A percentile compares a stretch with the other conserved stretches of the same genome.
Evolutionary conservation across 225 moss, liverwort and hornwort genomes (phyloP).

Genomic region (Sphagnum contortum): DNA sequence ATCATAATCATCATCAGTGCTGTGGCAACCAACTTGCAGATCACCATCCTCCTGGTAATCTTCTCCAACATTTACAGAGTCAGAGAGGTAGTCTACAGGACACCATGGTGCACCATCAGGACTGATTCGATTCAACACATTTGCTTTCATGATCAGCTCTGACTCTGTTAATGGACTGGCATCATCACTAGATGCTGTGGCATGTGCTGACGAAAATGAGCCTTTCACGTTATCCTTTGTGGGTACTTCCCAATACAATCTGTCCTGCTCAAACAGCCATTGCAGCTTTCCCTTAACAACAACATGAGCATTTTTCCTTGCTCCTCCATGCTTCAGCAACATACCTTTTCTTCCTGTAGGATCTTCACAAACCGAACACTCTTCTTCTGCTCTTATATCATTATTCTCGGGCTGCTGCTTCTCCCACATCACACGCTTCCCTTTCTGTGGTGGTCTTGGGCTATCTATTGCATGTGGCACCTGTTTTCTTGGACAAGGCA

Average conservation of each 20-base stretch:
- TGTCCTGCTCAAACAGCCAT: constrained; percentile 53
- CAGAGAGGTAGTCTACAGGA: constrained; percentile 45
- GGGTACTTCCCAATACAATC: constrained; percentile 47
- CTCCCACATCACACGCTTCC: constrained; percentile 9
- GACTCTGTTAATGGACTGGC: too few relatives aligned
- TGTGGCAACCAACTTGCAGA: constrained; percentile 16
- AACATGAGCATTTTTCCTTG: neutral
- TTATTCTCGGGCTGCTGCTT: neutral
- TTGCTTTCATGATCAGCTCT: too few relatives aligned
- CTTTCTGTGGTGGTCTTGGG: constrained; percentile 4
- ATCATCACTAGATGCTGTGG: constrained; percentile 14
- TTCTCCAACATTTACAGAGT: constrained; percentile 53
- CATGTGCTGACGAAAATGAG: constrained; percentile 7
- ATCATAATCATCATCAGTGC: neutral
- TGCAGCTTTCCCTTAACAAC: constrained; percentile 33
- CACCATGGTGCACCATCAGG: constrained; percentile 29
- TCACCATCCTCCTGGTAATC: constrained; percentile 13
- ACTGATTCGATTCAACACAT: constrained; percentile 3
- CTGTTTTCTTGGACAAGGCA: neutral
- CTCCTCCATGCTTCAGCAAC: neutral
- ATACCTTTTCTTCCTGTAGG: neutral
- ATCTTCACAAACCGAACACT: too few relatives aligned
- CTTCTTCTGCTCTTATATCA: too few relatives aligned
- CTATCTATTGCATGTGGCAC: constrained; percentile 11
- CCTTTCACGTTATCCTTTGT: constrained; percentile 12